phyloP scores from a whole-genome alignment of 208 protist genomes.

The Leishmania arabica region DNA sequence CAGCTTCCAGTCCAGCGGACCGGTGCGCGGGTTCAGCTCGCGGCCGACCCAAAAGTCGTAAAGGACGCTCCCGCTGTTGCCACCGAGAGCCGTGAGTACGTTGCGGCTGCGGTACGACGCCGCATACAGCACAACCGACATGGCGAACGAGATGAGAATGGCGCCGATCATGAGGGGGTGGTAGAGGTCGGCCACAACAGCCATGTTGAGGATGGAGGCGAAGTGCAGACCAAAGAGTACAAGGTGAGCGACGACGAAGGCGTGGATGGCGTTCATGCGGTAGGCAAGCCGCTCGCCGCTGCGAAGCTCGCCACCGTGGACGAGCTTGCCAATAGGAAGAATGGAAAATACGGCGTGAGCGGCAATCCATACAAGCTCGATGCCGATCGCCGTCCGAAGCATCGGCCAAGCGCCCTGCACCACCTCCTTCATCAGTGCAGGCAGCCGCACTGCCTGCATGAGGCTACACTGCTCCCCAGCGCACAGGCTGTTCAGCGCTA shows the following conservation, averaged over 20 bases:
- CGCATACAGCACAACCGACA: conserved; percentile 71
- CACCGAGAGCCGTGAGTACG: conserved; percentile 74
- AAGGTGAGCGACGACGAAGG: conserved; percentile 62
- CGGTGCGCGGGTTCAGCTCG: conserved; percentile 94
- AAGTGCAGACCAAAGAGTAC: conserved; percentile 53
- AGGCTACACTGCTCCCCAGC: conserved; percentile 33
- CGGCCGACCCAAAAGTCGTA: conserved; percentile 97
- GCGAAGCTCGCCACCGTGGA: conserved; percentile 61
- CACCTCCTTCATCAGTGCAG: conserved; percentile 18
- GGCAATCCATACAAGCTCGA: conserved; percentile 69
- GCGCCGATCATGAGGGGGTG: conserved; percentile 71
- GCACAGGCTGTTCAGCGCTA: conserved; percentile 68
- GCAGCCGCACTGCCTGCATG: conserved; percentile 24
- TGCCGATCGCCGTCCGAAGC: conserved; percentile 48
- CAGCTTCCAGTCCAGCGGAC: conserved; percentile 95
- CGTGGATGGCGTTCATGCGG: conserved; percentile 86
- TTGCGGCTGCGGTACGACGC: conserved; percentile 60
- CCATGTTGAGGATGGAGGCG: conserved; percentile 44
- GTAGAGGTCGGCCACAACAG: conserved; percentile 58
- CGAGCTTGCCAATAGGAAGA: conserved; percentile 61
- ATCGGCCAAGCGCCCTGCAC: conserved; percentile 31
- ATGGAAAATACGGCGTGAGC: conserved; percentile 76
- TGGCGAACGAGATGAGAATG: conserved; percentile 64
- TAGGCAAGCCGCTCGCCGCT: conserved; percentile 70
- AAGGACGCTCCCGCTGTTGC: conserved; percentile 85